phyloP scores from a whole-genome alignment of 2,329 filamentous ascomycete species.

The Curvularia verruculosa region DNA sequence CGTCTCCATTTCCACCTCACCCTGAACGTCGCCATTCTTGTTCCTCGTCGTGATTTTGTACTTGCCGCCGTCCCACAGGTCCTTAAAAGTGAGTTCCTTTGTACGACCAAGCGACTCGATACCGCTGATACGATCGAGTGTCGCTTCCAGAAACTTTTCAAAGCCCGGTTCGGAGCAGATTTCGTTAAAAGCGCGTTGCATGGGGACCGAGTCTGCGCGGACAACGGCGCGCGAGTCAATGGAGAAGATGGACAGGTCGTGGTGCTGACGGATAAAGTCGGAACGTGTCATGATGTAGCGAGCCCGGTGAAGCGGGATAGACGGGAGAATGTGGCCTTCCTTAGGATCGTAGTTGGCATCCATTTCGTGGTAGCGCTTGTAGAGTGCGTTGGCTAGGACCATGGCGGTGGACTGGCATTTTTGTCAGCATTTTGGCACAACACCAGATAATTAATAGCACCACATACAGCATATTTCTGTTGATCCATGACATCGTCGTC shows the following conservation, averaged over 20 bases:
- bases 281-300: conserved; percentile 89
- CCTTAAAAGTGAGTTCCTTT: conserved; percentile 94
- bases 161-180: conserved; percentile 81
- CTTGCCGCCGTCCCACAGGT: conserved; percentile 82
- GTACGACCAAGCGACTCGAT: conserved; percentile 94
- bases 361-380: conserved; percentile 77
- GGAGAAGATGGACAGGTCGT: conserved; percentile 93
- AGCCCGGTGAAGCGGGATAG: conserved; percentile 59
- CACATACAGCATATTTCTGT: conserved; percentile 87
- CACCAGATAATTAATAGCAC: background rate
- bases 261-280: conserved; percentile 91
- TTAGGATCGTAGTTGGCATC: conserved; percentile 67
- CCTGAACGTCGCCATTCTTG: conserved; percentile 36
- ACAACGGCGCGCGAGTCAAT: conserved; percentile 89
- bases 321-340: conserved; percentile 76
- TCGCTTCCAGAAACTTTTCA: conserved; percentile 79
- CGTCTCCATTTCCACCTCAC: conserved; percentile 42
- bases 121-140: conserved; percentile 82
- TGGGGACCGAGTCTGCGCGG: conserved; percentile 90
- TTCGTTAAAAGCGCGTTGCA: conserved; percentile 89
- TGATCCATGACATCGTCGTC: conserved; percentile 99
- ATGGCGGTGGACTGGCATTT: conserved; percentile 77
- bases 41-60: conserved; percentile 58
- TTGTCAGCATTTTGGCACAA: background rate
- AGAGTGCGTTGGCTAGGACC: conserved; percentile 87